These are phyloP conservation scores for Blastocystis sp. DNA, from an alignment of 352 stramenopile genomes.

Conservation along the genomic window DNA sequence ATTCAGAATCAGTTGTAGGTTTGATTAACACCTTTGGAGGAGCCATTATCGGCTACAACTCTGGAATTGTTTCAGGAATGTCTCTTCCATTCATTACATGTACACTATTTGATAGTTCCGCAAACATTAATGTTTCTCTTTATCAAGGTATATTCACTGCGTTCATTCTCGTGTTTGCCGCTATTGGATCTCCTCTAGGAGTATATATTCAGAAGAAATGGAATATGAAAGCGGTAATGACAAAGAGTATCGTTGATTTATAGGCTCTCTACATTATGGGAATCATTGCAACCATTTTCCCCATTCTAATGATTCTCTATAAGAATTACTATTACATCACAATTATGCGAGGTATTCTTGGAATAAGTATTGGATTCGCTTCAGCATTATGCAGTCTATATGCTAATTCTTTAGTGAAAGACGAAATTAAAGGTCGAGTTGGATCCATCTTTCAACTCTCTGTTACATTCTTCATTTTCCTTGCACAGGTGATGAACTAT, in stretches of 20 bases:
- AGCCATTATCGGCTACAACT: slow-evolving; percentile 42
- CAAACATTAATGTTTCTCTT: slow-evolving; percentile 13
- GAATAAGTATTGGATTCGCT: slow-evolving; percentile 29
- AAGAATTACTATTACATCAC: slow-evolving; percentile 31
- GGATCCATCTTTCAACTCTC: slow-evolving; percentile 39
- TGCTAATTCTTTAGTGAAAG: slow-evolving; percentile 7
- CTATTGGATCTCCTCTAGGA: slow-evolving; percentile 47
- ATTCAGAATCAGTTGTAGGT: background rate
- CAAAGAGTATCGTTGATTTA: background rate
- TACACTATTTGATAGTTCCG: background rate
- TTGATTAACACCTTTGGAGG: slow-evolving; percentile 54
- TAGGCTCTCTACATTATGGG: slow-evolving; percentile 36
- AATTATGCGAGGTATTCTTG: slow-evolving; percentile 10
- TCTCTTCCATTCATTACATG: slow-evolving; percentile 43
- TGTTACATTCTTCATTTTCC: slow-evolving; percentile 25
- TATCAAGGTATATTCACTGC: slow-evolving; percentile 49
- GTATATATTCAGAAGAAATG: slow-evolving; percentile 45
- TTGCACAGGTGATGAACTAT: slow-evolving; percentile 40
- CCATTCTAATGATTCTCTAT: slow-evolving; percentile 25
- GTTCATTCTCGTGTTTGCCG: slow-evolving; percentile 40
- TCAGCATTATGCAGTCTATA: slow-evolving; percentile 51
- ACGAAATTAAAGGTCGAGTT: slow-evolving; percentile 39
- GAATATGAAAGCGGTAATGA: slow-evolving; percentile 9
- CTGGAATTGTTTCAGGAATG: slow-evolving; percentile 42
- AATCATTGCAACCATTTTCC: slow-evolving; percentile 32